Evolutionary conservation across 768 basidiomycete genomes (phyloP).

Genomic region (Leccinellum luteum): DNA sequence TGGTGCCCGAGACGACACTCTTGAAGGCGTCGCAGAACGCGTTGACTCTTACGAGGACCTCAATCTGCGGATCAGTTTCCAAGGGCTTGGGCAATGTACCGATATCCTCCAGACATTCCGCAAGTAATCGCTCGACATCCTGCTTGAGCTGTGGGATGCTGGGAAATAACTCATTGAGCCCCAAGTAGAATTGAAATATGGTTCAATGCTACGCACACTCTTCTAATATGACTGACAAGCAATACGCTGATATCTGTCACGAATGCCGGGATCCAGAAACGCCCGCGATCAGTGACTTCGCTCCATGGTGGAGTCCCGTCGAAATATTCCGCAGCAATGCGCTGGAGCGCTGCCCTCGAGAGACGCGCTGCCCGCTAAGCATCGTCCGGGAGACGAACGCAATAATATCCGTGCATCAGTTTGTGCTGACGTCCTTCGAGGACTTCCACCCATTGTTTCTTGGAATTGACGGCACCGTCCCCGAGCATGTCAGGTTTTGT

Average conservation of each 20-base stretch:
- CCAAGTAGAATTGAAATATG: background rate
- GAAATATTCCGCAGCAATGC: slow-evolving; percentile 46
- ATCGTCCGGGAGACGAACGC: slow-evolving; percentile 64
- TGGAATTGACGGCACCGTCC: slow-evolving; percentile 40
- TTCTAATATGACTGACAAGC: slow-evolving; percentile 51
- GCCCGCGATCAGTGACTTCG: slow-evolving; percentile 38
- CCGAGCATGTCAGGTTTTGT: slow-evolving; percentile 66
- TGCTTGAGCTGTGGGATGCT: slow-evolving; percentile 49
- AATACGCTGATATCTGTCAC: slow-evolving; percentile 51
- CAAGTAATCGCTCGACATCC: slow-evolving; percentile 41
- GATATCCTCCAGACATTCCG: slow-evolving; percentile 33
- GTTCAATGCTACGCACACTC: slow-evolving; percentile 39
- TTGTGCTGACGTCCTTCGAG: slow-evolving; percentile 46
- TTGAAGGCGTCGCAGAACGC: slow-evolving; percentile 43
- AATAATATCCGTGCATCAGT: slow-evolving; percentile 61
- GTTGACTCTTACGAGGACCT: slow-evolving; percentile 44
- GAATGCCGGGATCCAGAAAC: slow-evolving; percentile 56
- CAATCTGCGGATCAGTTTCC: slow-evolving; percentile 40
- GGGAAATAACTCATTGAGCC: slow-evolving; percentile 1
- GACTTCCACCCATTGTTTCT: slow-evolving; percentile 47
- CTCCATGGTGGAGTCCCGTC: slow-evolving; percentile 50
- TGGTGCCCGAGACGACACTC: slow-evolving; percentile 31
- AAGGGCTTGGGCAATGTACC: slow-evolving; percentile 39
- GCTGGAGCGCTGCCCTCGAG: slow-evolving; percentile 37
- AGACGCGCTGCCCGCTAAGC: slow-evolving; percentile 42